These are phyloP conservation scores for Neonectria hederae DNA, from an alignment of 2,329 filamentous ascomycete species.

Conservation along the genomic window DNA sequence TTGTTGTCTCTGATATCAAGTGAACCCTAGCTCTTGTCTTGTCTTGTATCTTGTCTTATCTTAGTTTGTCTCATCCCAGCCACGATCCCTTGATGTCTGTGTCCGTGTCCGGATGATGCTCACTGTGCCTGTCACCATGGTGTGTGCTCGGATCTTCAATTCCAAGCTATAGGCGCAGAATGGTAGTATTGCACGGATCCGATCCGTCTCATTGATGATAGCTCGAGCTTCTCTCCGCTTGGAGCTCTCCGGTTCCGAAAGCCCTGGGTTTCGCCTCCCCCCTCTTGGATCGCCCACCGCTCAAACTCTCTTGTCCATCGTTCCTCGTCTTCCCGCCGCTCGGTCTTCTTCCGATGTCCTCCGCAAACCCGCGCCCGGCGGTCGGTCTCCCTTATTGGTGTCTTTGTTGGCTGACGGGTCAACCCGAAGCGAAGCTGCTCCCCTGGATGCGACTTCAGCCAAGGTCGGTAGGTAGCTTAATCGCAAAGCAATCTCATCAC, in stretches of 20 bases:
- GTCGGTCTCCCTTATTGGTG: too few relatives aligned
- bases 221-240: background rate
- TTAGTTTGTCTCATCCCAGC: background rate
- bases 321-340: constrained; percentile 1
- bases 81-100: background rate
- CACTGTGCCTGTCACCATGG: background rate
- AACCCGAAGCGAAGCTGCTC: constrained; percentile 6
- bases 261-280: background rate
- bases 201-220: background rate
- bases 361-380: background rate
- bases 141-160: background rate
- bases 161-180: background rate
- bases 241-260: background rate
- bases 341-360: constrained; percentile 23
- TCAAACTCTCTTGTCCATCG: constrained; percentile 12
- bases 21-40: background rate
- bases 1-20: background rate
- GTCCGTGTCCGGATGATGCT: background rate
- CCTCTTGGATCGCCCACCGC: constrained; percentile 14
- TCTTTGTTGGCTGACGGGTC: constrained; percentile 9
- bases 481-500: background rate
- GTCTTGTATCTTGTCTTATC: background rate
- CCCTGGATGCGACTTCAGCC: background rate
- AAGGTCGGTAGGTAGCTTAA: background rate
- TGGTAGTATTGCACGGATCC: background rate